A percentile compares a stretch with the other conserved stretches of the same genome.
Conservation (phyloP, 202 grass and related monocot species). For the Sporobolus alterniflorus region DNA sequence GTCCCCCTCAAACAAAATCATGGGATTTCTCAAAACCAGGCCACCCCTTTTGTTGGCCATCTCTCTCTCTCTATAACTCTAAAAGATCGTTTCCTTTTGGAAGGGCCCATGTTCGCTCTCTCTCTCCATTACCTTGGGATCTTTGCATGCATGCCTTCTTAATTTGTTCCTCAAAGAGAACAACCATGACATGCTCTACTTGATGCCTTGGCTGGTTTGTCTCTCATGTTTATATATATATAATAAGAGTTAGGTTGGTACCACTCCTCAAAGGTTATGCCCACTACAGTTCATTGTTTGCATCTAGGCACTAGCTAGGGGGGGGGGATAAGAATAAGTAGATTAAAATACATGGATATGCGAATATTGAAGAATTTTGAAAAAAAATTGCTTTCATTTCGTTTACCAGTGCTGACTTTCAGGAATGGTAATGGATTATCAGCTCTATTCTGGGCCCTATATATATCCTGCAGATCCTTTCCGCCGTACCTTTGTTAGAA, state of each 20-base stretch:
- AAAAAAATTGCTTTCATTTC: not conserved
- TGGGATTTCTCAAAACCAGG: constrained; percentile 85
- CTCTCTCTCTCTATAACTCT: constrained; percentile 2
- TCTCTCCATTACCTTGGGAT: constrained; percentile 68
- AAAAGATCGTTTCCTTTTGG: constrained; percentile 73
- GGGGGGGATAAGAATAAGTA: not conserved
- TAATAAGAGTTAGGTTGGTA: constrained; percentile 12
- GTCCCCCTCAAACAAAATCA: constrained; percentile 99
- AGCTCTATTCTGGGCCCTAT: constrained; percentile 12
- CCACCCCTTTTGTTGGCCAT: constrained; percentile 59
- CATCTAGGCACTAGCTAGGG: not conserved
- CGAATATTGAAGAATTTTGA: not conserved
- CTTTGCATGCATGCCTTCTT: constrained; percentile 61
- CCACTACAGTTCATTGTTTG: not conserved
- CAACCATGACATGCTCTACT: constrained; percentile 38
- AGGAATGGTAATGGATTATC: not conserved
- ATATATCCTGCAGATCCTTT: constrained; percentile 22
- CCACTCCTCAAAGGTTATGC: constrained; percentile 1
- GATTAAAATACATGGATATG: not conserved
- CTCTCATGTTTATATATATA: constrained; percentile 27
- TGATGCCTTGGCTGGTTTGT: constrained; percentile 54
- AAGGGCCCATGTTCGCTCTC: constrained; percentile 49
- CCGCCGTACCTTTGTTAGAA: constrained; percentile 26
- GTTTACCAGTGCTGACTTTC: not conserved
- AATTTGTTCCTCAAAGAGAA: constrained; percentile 50